phyloP scores from a whole-genome alignment of 2,329 filamentous ascomycete species.

The Colletotrichum acutatum region DNA sequence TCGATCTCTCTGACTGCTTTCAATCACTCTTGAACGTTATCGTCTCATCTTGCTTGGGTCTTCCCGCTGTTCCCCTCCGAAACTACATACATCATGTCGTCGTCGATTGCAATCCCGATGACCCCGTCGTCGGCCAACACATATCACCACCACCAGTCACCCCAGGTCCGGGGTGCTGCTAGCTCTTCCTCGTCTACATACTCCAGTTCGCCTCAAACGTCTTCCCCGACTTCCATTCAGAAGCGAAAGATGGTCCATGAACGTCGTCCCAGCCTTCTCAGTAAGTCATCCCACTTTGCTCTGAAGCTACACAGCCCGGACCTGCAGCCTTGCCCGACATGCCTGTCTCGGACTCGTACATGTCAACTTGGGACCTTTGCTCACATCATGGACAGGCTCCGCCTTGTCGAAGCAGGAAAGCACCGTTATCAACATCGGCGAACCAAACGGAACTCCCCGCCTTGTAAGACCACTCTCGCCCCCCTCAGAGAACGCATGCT shows the following conservation, averaged over 20 bases:
- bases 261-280: conserved; percentile 71
- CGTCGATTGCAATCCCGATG: conserved; percentile 76
- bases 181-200: conserved; percentile 66
- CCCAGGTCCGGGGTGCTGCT: conserved; percentile 53
- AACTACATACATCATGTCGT: conserved; percentile 62
- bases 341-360: background rate
- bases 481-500: background rate
- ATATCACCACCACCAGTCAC: conserved; percentile 47
- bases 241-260: conserved; percentile 59
- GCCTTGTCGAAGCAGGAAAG: conserved; percentile 80
- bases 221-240: conserved; percentile 53
- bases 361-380: conserved; percentile 31
- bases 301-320: conserved; percentile 9
- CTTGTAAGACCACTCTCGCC: conserved; percentile 64
- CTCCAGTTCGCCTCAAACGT: conserved; percentile 65
- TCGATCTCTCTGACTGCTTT: conserved; percentile 16
- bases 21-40: conserved; percentile 10
- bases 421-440: conserved; percentile 83
- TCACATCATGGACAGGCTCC: conserved; percentile 64
- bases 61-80: conserved; percentile 3
- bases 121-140: conserved; percentile 48
- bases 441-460: conserved; percentile 77
- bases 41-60: conserved; percentile 6
- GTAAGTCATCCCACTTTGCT: conserved; percentile 50
- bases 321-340: background rate